phyloP scores from a whole-genome alignment of 73 alveolate species.

The Paramecium octaurelia region DNA sequence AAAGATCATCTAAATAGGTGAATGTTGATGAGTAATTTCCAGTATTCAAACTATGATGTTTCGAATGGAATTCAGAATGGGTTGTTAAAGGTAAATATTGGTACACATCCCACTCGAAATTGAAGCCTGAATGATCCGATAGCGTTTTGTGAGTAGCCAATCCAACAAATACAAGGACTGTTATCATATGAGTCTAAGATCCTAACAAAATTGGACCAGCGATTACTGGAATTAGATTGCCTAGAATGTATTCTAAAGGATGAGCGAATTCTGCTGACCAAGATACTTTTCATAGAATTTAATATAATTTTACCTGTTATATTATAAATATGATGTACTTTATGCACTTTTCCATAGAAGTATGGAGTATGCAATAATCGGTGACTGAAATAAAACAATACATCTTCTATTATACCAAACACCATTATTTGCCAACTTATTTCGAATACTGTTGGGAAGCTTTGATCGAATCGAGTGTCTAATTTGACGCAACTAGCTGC shows the following conservation, averaged over 20 bases:
- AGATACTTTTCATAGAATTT: neutral
- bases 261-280: constrained; percentile 71
- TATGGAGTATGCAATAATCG: constrained; percentile 69
- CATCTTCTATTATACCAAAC: constrained; percentile 68
- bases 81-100: constrained; percentile 58
- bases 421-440: constrained; percentile 60
- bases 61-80: constrained; percentile 66
- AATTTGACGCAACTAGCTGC: neutral
- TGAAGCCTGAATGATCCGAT: constrained; percentile 74
- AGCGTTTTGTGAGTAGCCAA: constrained; percentile 58
- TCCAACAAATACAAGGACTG: constrained; percentile 54
- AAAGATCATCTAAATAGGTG: constrained; percentile 66
- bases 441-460: constrained; percentile 62
- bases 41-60: constrained; percentile 71
- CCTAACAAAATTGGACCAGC: constrained; percentile 66
- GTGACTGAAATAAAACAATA: constrained; percentile 67
- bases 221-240: constrained; percentile 67
- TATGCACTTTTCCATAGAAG: constrained; percentile 65
- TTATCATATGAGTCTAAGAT: constrained; percentile 46
- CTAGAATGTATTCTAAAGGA: constrained; percentile 73
- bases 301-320: constrained; percentile 53
- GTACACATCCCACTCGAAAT: constrained; percentile 68
- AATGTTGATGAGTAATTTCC: constrained; percentile 70
- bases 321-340: constrained; percentile 68
- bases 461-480: constrained; percentile 25